These are phyloP conservation scores for Puccinia brachypodii DNA, from an alignment of 1,284 basidiomycete genomes.

Conservation along the genomic window DNA sequence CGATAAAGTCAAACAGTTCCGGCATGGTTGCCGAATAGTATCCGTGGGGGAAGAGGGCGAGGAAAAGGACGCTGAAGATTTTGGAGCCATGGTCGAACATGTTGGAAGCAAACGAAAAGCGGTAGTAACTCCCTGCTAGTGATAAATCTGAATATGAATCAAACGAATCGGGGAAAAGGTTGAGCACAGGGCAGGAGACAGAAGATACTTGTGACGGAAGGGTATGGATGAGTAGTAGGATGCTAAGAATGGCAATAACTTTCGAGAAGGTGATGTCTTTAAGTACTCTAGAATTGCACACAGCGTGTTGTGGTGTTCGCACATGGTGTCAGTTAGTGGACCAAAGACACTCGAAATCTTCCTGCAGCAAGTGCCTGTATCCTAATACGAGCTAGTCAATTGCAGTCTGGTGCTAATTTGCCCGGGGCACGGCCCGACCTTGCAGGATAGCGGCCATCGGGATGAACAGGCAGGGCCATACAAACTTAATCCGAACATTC, in stretches of 20 bases:
- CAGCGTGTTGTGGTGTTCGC: background rate
- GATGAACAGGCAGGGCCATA: background rate
- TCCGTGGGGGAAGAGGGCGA: background rate
- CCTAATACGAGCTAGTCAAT: background rate
- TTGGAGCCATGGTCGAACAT: conserved; percentile 23
- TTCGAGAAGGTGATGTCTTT: background rate
- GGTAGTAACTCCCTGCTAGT: background rate
- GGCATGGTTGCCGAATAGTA: background rate
- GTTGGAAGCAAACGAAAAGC: background rate
- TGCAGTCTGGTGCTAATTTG: background rate
- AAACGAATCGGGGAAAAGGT: background rate
- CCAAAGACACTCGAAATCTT: background rate
- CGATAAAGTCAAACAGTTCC: conserved; percentile 33
- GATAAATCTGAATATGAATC: background rate
- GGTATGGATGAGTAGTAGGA: background rate
- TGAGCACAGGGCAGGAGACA: background rate
- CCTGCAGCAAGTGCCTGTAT: conserved; percentile 11
- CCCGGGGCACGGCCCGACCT: conserved; percentile 11
- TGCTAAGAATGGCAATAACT: background rate
- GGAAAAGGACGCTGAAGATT: conserved; percentile 10
- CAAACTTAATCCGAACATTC: background rate
- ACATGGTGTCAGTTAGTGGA: background rate
- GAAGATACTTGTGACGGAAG: background rate
- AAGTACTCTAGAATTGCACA: background rate
- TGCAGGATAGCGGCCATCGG: background rate